Evolutionary conservation across 306 rosid species (phyloP), one percentile per base, ranked within the genome.

Genomic region (Casuarina glauca): DNA sequence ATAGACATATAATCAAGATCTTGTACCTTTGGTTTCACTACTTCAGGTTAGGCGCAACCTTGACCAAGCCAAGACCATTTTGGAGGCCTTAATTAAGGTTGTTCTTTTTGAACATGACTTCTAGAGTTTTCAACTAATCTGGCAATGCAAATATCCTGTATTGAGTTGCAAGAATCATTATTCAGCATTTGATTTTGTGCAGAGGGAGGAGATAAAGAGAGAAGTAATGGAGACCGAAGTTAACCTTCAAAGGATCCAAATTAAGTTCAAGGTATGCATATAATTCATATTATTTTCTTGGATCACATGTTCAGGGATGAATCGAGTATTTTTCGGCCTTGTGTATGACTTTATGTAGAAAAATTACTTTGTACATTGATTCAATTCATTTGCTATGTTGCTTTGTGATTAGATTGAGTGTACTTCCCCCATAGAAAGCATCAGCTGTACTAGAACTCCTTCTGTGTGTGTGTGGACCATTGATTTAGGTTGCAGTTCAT

Each of bases 31-130:
- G 57, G 35, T 70, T 82, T 75, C 78, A n/a, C 15, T 72, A 39
- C 72, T 66, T 73, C 88, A 93, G 98, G 98, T 93, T 58, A 86
- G 98, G 86, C 98, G 98, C 87, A 94, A 94, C 89, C 93, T 94
- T 71, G 97, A 94, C 77, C 98, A 94, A 88, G 98, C 98, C 43
- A 94, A 94, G 90, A 90, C 93, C 83, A 82, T 94, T 72, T 73
- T 91, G 83, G 97, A 94, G 74, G 88, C 98, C 76, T 82, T 94
- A 84, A 94, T 94, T 74, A 91, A 91, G 98, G 98, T 93, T 49
- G 78, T 63, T 77, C 48, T 42, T 67, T 62, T 63, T 75, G 32
- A 52, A 46, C 67, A 76, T 79, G 49, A 79, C 72, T 78, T 80
- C 51, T 66, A 76, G 54, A 69, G 36, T 41, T 48, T 69, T 81